phyloP scores from a whole-genome alignment of 768 basidiomycete genomes.

The Auricularia cornea region DNA sequence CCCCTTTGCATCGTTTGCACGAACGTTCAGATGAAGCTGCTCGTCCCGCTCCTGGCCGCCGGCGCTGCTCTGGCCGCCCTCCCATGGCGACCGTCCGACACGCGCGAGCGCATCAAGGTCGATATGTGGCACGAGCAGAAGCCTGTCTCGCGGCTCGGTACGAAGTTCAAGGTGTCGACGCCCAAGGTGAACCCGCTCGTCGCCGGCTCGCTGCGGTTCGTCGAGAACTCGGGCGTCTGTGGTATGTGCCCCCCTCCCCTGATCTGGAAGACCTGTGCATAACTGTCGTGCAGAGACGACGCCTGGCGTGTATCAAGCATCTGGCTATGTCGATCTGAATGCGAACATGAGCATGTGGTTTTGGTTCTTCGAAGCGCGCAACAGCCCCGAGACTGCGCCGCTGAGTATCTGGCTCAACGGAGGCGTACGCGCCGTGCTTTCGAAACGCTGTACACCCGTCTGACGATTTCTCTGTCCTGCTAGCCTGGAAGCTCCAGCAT shows the following conservation, averaged over 20 bases:
- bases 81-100: too few relatives aligned
- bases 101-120: background rate
- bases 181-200: background rate
- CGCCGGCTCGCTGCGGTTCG: constrained; percentile 41
- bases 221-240: constrained; percentile 56
- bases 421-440: constrained; percentile 15
- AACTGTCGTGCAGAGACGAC: constrained; percentile 41
- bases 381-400: constrained; percentile 52
- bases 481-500: constrained; percentile 52
- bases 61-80: too few relatives aligned
- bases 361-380: constrained; percentile 63
- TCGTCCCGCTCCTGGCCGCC: too few relatives aligned
- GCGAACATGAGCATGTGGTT: constrained; percentile 57
- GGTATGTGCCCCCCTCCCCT: constrained; percentile 30
- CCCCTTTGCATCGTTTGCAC: too few relatives aligned
- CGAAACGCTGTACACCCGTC: background rate
- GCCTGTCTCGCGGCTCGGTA: background rate
- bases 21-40: too few relatives aligned
- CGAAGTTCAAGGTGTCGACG: background rate
- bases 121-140: background rate
- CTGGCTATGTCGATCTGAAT: constrained; percentile 56
- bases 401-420: constrained; percentile 63
- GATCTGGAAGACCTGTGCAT: background rate
- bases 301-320: constrained; percentile 50
- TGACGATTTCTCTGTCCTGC: background rate